Conservation (phyloP, 1,284 basidiomycete genomes). For the Ceratobasidium sp. region DNA sequence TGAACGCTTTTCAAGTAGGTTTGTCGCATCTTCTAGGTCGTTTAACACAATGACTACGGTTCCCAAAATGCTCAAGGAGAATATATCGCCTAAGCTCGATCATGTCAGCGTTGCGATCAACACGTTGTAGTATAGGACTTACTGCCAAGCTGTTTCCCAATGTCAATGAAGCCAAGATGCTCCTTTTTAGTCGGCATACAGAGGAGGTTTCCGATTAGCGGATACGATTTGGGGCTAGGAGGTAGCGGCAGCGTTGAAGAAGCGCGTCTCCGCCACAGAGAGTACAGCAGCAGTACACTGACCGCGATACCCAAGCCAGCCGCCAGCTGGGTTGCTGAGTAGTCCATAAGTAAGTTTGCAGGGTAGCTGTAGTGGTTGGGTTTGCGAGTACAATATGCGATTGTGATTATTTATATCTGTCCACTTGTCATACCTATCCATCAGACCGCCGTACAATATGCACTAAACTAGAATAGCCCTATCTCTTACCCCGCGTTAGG, state of each 20-base stretch:
- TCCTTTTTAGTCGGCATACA: not conserved
- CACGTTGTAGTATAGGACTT: not conserved
- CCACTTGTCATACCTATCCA: no score
- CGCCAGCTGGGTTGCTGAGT: no score
- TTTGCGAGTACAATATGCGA: no score
- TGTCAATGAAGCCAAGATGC: not conserved
- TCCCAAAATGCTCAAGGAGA: not conserved
- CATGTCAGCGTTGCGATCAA: not conserved
- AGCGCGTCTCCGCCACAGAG: not conserved
- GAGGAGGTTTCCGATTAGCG: not conserved
- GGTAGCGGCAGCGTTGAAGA: not conserved
- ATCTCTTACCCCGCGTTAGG: no score
- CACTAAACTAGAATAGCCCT: no score
- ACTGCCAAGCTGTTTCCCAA: not conserved
- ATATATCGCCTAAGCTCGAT: not conserved
- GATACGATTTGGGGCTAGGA: constrained; percentile 25
- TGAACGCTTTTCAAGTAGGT: constrained; percentile 10
- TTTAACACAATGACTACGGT: not conserved
- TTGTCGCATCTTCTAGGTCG: not conserved
- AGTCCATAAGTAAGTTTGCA: no score
- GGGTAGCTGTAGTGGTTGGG: no score
- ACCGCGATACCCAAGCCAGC: no score
- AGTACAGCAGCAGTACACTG: no score
- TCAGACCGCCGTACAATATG: no score
- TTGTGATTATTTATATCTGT: no score